Conservation (phyloP, 768 basidiomycete species). For the Lentinula aciculospora region DNA sequence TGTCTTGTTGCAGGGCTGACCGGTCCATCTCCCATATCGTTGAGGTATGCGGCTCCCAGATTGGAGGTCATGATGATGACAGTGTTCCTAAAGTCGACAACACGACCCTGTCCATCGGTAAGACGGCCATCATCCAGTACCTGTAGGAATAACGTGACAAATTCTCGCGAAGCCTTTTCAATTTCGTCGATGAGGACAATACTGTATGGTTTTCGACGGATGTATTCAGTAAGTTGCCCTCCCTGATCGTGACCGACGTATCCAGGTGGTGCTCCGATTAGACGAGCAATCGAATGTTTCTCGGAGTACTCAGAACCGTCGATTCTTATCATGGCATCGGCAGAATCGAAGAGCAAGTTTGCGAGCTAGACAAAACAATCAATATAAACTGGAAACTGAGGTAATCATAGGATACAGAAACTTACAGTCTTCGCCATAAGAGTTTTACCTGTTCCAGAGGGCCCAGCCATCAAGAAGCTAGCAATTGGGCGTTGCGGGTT, state of each 20-base stretch:
- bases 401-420: conserved; percentile 7
- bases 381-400: conserved; percentile 1
- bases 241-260: conserved; percentile 91
- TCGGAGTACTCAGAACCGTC: conserved; percentile 94
- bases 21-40: conserved; percentile 69
- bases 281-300: conserved; percentile 65
- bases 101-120: conserved; percentile 89
- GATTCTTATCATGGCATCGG: conserved; percentile 87
- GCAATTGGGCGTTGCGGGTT: conserved; percentile 87
- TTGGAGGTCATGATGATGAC: conserved; percentile 96
- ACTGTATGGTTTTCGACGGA: conserved; percentile 85
- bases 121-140: conserved; percentile 75
- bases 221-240: conserved; percentile 90
- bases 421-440: conserved; percentile 83
- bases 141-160: conserved; percentile 57
- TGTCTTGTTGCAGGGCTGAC: conserved; percentile 54
- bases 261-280: conserved; percentile 49
- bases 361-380: conserved; percentile 56
- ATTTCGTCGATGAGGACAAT: conserved; percentile 86
- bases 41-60: conserved; percentile 71
- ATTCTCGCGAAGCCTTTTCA: conserved; percentile 82
- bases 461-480: conserved; percentile 79
- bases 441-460: conserved; percentile 89
- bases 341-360: conserved; percentile 82
- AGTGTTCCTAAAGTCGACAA: conserved; percentile 83